phyloP scores from a whole-genome alignment of 1,284 basidiomycete species.

The Testicularia cyperi region DNA sequence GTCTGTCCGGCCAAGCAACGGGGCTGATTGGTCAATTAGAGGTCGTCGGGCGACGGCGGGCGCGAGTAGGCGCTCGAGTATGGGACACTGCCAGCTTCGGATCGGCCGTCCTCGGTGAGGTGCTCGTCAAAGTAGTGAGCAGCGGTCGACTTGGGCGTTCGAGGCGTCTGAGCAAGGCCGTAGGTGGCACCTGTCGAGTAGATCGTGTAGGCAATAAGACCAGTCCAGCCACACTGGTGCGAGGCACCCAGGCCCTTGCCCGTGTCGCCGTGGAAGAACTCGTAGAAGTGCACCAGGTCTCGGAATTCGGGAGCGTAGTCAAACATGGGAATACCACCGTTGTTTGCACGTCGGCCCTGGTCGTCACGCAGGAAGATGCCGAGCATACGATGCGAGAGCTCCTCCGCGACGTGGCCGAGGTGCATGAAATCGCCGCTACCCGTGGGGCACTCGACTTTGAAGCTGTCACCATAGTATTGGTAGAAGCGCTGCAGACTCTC shows the following conservation, averaged over 20 bases:
- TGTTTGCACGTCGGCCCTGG: conserved; percentile 81
- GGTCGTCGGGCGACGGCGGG: conserved; percentile 53
- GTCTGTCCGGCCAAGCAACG: too few species aligned
- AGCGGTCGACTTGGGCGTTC: conserved; percentile 82
- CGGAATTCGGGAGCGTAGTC: conserved; percentile 94
- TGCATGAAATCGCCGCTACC: conserved; percentile 93
- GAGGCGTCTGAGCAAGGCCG: conserved; percentile 49
- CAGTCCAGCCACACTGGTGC: conserved; percentile 93
- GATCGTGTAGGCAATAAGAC: conserved; percentile 32
- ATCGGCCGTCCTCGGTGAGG: conserved; percentile 48
- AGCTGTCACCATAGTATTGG: conserved; percentile 57
- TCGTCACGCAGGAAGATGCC: conserved; percentile 91
- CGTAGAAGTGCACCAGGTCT: conserved; percentile 93
- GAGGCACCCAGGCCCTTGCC: conserved; percentile 86
- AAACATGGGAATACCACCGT: conserved; percentile 83
- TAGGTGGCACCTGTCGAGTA: conserved; percentile 69
- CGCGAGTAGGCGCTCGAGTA: conserved; percentile 42
- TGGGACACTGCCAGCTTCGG: conserved; percentile 42
- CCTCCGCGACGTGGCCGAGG: conserved; percentile 86
- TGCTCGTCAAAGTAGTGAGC: conserved; percentile 77
- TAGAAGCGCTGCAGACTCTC: conserved; percentile 94
- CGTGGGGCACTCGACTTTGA: conserved; percentile 83
- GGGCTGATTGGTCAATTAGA: too few species aligned
- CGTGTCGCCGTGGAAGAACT: conserved; percentile 94
- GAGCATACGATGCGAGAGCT: conserved; percentile 94